Evolutionary conservation across 257 asterid genomes (phyloP), one percentile per base, ranked within the genome.

Genomic region (Nicotiana knightiana): DNA sequence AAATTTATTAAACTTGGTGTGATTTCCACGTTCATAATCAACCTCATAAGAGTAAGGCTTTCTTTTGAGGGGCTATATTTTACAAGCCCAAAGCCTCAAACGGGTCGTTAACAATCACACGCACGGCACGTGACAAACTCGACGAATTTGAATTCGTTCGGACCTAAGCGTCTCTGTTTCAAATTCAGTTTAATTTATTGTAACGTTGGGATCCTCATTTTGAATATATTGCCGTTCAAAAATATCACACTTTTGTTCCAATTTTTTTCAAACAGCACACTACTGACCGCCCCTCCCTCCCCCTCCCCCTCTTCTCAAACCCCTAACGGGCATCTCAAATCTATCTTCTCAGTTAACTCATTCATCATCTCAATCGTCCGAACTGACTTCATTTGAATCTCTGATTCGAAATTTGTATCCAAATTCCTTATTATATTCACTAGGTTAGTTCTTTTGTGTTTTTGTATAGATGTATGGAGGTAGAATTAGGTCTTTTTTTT

Each of bases 101-200:
- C 77, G 3, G 17, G 82, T 57, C 17, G 17, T 51, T 51, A 10
- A 15, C 24, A 26, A 1, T 37, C 79, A 81, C 81, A 15, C 55
- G 80, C 30, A 39, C 21, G 37, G 82, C 88, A 82, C 86, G 87
- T 87, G 87, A 62, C 67, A 9, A 43, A 9, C 26, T 32, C 15
- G 16, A 13, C 61, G 17, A 26, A 70, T 87, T 88, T 88, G 85
- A 82, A 88, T 81, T 79, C 51, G 51, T 43, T 80, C 80, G 70
- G 67, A 75, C 59, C 76, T 64, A 82, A 79, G 83, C 48, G 86
- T 82, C 81, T 53, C 51, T 82, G 67, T 81, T 58, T 13, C 61
- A 61, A 64, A 12, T 82, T 81, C 83, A 37, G 77, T 66, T 84
- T 82, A 43, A 43, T 43, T 43, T 43, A 43, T 43, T 43, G 51